Evolutionary conservation across 2,329 filamentous ascomycete species (phyloP), one percentile per base, ranked within the genome.

Genomic region (Pyrenochaeta sp.): DNA sequence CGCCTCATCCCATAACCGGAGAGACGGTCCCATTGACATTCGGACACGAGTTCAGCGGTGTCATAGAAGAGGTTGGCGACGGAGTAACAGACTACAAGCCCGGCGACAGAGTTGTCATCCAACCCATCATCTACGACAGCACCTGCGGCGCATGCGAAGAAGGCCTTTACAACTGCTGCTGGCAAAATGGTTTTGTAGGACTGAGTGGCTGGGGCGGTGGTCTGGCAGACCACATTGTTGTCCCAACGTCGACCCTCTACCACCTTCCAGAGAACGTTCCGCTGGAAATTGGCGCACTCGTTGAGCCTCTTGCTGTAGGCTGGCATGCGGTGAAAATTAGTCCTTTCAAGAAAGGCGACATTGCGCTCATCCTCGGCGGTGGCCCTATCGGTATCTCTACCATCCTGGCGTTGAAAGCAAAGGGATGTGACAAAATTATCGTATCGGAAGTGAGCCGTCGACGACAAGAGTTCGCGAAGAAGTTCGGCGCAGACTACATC

Each of bases 251-350:
- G 39, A 76, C 79, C 19, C 64, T 84, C 3, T 81, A 81, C 69
- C 74, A 78, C 37, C 71, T 85, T 3, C 84, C 84, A 4, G 81
- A 84, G 54, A 83, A 83, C 46, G 79, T 86, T 1, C 76, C 80
- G 3, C 70, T 86, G 13, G 82, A 86, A 45, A 76, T 85, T 25
- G 83, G 79, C 58, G 84, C 84, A 0, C 75, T 86, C 30, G 78
- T 85, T 44, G 84, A 86, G 65, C 84, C 84, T 1, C 73, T 86
- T 0, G 79, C 84, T 3, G 84, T 86, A 1, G 84, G 82, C 19
- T 86, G 83, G 83, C 84, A 86, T 63, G 83, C 83, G 2, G 82
- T 86, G 34, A 81, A 82, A 46, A 78, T 82, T 51, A 83, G 81
- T 37, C 79, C 80, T 0, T 83, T 81, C 73, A 81, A 82, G 61